Conservation (phyloP, 768 basidiomycete species). For the Hydnomerulius pinastri region DNA sequence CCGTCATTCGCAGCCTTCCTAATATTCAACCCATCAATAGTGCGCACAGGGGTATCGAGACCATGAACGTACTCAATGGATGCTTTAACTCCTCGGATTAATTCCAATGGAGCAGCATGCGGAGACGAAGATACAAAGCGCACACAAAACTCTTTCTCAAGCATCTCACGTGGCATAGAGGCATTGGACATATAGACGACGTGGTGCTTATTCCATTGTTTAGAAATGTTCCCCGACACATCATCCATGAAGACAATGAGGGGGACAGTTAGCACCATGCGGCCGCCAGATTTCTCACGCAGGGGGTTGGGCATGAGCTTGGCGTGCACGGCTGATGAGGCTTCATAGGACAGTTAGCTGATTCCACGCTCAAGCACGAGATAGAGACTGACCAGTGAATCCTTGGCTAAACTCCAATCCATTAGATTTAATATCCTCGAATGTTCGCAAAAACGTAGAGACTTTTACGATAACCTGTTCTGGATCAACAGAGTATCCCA, state of each 20-base stretch:
- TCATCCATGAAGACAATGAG: constrained; percentile 38
- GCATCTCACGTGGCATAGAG: constrained; percentile 24
- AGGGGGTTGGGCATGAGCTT: constrained; percentile 25
- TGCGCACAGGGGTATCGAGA: background rate
- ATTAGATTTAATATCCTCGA: constrained; percentile 9
- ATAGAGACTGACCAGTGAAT: constrained; percentile 7
- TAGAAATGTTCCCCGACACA: constrained; percentile 36
- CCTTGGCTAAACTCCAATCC: background rate
- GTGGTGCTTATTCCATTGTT: constrained; percentile 42
- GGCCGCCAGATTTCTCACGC: constrained; percentile 13
- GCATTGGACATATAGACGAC: constrained; percentile 36
- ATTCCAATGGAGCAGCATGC: constrained; percentile 35
- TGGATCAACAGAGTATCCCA: constrained; percentile 4
- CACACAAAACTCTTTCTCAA: constrained; percentile 35
- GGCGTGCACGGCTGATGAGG: background rate
- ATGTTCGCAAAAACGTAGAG: constrained; percentile 12
- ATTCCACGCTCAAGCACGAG: background rate
- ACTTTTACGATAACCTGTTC: constrained; percentile 3
- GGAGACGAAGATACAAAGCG: constrained; percentile 35
- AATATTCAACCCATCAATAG: background rate
- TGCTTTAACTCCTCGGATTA: constrained; percentile 32
- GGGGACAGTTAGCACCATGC: constrained; percentile 21
- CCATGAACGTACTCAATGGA: constrained; percentile 22
- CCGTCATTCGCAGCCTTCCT: constrained; percentile 9
- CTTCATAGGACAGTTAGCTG: background rate